A percentile compares a stretch with the other conserved stretches of the same genome.
phyloP scores from a whole-genome alignment of 1,284 basidiomycete species.

The Wallemia mellicola region DNA sequence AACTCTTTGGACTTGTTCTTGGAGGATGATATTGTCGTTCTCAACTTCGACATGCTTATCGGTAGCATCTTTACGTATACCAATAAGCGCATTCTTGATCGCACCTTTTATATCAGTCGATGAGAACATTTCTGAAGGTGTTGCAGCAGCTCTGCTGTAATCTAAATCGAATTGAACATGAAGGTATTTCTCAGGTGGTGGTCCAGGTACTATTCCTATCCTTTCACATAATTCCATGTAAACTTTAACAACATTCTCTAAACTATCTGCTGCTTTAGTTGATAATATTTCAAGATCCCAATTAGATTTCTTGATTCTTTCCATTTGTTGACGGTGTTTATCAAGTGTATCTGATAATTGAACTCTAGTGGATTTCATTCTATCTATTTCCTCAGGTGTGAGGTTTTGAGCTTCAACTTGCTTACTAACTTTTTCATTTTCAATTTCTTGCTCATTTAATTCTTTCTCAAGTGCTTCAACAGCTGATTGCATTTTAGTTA shows the following conservation, averaged over 20 bases:
- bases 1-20: conserved; percentile 44
- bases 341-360: conserved; percentile 34
- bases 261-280: conserved; percentile 38
- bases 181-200: conserved; percentile 32
- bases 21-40: conserved; percentile 38
- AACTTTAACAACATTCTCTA: conserved; percentile 42
- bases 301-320: conserved; percentile 33
- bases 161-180: conserved; percentile 46
- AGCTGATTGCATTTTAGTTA: conserved; percentile 8
- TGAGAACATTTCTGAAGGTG: conserved; percentile 26
- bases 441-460: conserved; percentile 28
- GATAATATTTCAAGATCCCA: conserved; percentile 47
- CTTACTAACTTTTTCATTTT: conserved; percentile 29
- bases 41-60: conserved; percentile 34
- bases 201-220: conserved; percentile 39
- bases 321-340: conserved; percentile 38
- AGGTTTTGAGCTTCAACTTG: conserved; percentile 55
- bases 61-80: conserved; percentile 34
- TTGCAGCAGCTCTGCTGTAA: conserved; percentile 25
- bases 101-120: conserved; percentile 34
- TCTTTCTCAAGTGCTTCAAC: conserved; percentile 21
- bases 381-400: conserved; percentile 47
- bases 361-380: conserved; percentile 62
- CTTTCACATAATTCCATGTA: conserved; percentile 39
- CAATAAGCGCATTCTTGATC: conserved; percentile 37